phyloP scores from a whole-genome alignment of 768 basidiomycete species.

The Tubosaeta sp. region DNA sequence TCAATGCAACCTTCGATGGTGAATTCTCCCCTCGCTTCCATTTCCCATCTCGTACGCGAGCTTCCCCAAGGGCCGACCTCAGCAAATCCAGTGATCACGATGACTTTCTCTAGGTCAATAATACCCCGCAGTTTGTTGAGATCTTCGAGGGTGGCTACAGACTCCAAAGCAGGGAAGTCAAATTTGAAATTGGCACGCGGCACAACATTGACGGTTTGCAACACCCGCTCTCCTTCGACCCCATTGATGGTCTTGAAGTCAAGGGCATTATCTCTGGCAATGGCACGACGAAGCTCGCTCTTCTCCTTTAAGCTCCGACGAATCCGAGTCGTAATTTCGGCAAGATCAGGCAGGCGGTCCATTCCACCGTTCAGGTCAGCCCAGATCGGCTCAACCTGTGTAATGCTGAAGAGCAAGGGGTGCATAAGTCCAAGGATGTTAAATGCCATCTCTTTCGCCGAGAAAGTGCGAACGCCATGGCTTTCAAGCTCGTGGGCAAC shows the following conservation, averaged over 20 bases:
- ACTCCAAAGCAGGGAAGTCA: conserved; percentile 86
- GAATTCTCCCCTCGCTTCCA: conserved; percentile 97
- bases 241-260: conserved; percentile 93
- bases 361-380: conserved; percentile 98
- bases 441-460: conserved; percentile 99
- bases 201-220: conserved; percentile 88
- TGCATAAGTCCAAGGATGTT: conserved; percentile 99
- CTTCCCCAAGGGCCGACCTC: conserved; percentile 99
- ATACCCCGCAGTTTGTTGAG: conserved; percentile 79
- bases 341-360: conserved; percentile 94
- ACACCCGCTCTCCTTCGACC: conserved; percentile 84
- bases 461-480: conserved; percentile 95
- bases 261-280: conserved; percentile 90
- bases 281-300: conserved; percentile 88
- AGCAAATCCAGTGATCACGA: conserved; percentile 94
- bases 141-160: conserved; percentile 63
- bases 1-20: conserved; percentile 98
- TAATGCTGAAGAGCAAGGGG: conserved; percentile 97
- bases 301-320: conserved; percentile 78
- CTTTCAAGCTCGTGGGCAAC: conserved; percentile 92
- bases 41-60: conserved; percentile 98
- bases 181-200: conserved; percentile 98
- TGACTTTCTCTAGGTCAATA: conserved; percentile 92
- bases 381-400: conserved; percentile 99
- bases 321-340: conserved; percentile 86